Evolutionary conservation across 2,329 filamentous ascomycete species (phyloP), one percentile per base, ranked within the genome.

Genomic region (Grosmannia serpens): DNA sequence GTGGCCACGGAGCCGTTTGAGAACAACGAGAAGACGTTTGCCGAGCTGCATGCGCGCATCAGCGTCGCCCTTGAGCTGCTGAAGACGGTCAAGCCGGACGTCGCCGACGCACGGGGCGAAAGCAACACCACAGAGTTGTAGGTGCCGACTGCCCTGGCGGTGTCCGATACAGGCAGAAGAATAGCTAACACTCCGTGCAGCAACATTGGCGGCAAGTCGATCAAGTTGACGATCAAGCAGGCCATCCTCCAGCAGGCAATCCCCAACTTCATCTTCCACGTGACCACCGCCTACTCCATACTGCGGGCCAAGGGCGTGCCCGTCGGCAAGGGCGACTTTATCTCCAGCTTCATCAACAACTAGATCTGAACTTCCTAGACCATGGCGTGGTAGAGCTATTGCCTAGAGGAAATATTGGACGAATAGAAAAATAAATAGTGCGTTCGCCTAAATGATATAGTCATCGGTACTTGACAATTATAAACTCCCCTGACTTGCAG

Each of bases 261-360:
- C 44, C 81, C 82, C 11, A 84, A 85, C 65, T 75, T 84, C 64
- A 82, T 75, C 67, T 86, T 86, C 67, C 83, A 86, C 64, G 61
- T 79, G 6, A 73, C 60, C 2, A 82, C 75, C 6, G 77, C 77
- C 15, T 86, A 86, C 68, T 73, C 67, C 1, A 78, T 87, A 55
- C 64, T 86, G 64, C 71, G 83, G 55, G 73, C 71, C 57, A 75
- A 79, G 69, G 83, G 82, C 0, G 79, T 85, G 15, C 74, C 74
- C 1, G 17, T 86, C 22, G 82, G 82, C 15, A 85, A 85, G 73
- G 47, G 63, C 20, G 80, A 85, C 62, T 85, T 73, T 63, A 63
- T 83, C 58, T 57, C 49, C 17, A 15, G 58, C 31, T 67, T 64
- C 56, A 1, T 63, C 20, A 44, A 24, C 17, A 56, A 53, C 56